A percentile compares a stretch with the other conserved stretches of the same genome.
These are phyloP conservation scores for Solanum pennellii DNA, from an alignment of 257 asterid genomes.

Conservation along the genomic window DNA sequence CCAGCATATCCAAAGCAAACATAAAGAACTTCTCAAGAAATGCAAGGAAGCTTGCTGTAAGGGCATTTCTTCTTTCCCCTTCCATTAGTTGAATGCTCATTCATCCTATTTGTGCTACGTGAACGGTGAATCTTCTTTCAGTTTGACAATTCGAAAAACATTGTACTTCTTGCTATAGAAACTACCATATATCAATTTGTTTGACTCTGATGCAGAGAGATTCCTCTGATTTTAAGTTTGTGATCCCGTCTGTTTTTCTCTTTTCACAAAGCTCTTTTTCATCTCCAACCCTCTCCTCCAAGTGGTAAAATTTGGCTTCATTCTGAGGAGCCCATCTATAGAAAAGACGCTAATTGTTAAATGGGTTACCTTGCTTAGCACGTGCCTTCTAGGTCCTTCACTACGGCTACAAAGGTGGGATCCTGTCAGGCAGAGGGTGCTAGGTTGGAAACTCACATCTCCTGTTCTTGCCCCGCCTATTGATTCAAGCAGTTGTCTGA, in stretches of 20 bases:
- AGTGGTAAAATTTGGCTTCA: not conserved
- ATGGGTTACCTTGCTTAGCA: not conserved
- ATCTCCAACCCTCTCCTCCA: not conserved
- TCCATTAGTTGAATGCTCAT: not conserved
- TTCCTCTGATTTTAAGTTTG: not conserved
- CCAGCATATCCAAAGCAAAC: constrained; percentile 63
- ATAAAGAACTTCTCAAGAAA: constrained; percentile 83
- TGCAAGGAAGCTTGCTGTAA: constrained; percentile 67
- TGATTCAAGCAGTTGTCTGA: not conserved
- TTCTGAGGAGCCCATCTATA: not conserved
- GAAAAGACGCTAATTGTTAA: not conserved
- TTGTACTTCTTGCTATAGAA: not conserved
- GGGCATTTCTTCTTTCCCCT: not conserved
- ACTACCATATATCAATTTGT: not conserved
- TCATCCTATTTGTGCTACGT: not conserved
- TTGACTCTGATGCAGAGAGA: not conserved
- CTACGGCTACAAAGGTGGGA: not conserved
- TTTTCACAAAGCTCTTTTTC: not conserved
- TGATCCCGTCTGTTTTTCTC: not conserved
- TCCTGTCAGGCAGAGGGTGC: not conserved
- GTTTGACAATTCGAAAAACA: not conserved
- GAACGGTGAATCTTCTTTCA: not conserved
- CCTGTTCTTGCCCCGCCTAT: not conserved
- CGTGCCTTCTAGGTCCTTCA: not conserved
- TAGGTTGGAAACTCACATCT: not conserved